phyloP scores from a whole-genome alignment of 768 basidiomycete species.

The Lepiota venenata region DNA sequence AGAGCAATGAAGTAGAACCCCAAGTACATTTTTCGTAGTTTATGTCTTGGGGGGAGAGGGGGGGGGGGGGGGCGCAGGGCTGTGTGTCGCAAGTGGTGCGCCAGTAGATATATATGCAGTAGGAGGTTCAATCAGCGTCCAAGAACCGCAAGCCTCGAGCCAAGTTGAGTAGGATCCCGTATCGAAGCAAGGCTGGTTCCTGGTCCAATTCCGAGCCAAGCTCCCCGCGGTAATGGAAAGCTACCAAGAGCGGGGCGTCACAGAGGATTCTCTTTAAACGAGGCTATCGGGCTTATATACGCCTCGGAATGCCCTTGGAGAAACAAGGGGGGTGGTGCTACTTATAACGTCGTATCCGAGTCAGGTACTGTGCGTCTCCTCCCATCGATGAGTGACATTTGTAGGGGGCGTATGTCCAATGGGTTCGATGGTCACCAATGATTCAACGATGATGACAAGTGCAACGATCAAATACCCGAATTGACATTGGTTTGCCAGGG shows the following conservation, averaged over 20 bases:
- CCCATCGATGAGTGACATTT: neutral
- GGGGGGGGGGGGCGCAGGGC: neutral
- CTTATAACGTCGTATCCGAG: too few relatives aligned
- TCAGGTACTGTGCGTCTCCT: neutral
- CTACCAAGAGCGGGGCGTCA: neutral
- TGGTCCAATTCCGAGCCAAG: neutral
- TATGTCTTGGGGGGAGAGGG: too few relatives aligned
- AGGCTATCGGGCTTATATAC: slow-evolving; percentile 6
- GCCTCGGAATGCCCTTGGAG: neutral
- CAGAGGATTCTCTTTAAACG: neutral
- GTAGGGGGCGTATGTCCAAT: too few relatives aligned
- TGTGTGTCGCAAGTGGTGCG: neutral
- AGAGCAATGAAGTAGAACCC: slow-evolving; percentile 6
- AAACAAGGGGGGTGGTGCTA: too few relatives aligned
- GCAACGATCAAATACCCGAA: neutral
- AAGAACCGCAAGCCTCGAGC: too few relatives aligned
- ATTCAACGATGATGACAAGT: neutral
- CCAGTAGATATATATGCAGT: too few relatives aligned
- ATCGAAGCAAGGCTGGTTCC: neutral
- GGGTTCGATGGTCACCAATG: slow-evolving; percentile 3
- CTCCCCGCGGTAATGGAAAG: slow-evolving; percentile 8
- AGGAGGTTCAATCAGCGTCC: too few relatives aligned
- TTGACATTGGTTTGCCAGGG: neutral
- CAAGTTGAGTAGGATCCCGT: too few relatives aligned
- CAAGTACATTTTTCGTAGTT: slow-evolving; percentile 8